phyloP scores from a whole-genome alignment of 768 basidiomycete species.

The Gyrodon lividus region DNA sequence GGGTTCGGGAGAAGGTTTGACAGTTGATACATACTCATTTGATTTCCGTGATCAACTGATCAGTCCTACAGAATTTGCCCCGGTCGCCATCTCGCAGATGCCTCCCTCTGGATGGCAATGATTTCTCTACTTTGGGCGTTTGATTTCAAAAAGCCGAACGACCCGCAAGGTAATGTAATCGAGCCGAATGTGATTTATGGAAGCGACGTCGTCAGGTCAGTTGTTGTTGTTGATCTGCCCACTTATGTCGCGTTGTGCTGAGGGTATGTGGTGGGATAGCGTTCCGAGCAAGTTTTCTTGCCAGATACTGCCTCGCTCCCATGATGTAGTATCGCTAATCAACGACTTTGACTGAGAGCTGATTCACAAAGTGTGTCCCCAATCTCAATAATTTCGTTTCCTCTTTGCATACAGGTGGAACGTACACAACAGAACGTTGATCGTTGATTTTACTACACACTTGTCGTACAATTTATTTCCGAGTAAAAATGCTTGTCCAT shows the following conservation, averaged over 20 bases:
- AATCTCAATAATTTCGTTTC: too few relatives aligned
- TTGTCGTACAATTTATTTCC: too few relatives aligned
- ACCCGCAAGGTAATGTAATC: not conserved
- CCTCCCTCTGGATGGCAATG: constrained; percentile 2
- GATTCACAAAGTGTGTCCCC: not conserved
- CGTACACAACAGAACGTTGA: too few relatives aligned
- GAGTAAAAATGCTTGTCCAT: too few relatives aligned
- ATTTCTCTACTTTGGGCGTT: not conserved
- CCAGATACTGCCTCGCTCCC: not conserved
- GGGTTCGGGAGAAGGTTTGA: not conserved
- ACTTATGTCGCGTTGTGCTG: not conserved
- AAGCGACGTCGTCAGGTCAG: not conserved
- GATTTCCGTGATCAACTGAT: not conserved
- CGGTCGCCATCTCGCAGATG: constrained; percentile 2
- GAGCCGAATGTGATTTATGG: not conserved
- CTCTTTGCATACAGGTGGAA: too few relatives aligned
- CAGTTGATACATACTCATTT: not conserved
- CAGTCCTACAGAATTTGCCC: not conserved
- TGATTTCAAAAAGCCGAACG: not conserved
- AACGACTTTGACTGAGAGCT: not conserved
- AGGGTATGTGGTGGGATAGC: not conserved
- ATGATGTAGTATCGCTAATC: not conserved
- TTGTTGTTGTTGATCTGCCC: not conserved
- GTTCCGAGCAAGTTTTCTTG: not conserved
- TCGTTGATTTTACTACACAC: too few relatives aligned